phyloP scores from a whole-genome alignment of 1,284 basidiomycete species.

The Termitomyces sp. region DNA sequence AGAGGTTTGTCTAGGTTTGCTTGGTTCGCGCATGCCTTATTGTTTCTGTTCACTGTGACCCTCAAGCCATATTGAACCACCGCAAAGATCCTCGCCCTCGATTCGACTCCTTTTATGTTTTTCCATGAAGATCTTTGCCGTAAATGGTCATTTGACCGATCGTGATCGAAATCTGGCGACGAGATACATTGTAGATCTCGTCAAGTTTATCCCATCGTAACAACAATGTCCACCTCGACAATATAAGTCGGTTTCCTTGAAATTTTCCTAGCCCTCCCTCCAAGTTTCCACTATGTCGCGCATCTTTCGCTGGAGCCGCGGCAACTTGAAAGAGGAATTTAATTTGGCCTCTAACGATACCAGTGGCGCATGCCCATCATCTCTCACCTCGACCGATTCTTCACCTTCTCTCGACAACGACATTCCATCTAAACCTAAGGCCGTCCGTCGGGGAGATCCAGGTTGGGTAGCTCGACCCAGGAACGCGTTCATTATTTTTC shows the following conservation, averaged over 20 bases:
- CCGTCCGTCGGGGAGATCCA: conserved; percentile 35
- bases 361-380: conserved; percentile 2
- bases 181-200: conserved; percentile 23
- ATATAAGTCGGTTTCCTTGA: conserved; percentile 4
- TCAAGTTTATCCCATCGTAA: conserved; percentile 6
- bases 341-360: conserved; percentile 4
- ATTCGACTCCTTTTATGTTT: conserved; percentile 11
- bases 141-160: conserved; percentile 19
- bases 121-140: conserved; percentile 3
- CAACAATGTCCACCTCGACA: conserved; percentile 14
- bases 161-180: conserved; percentile 24
- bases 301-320: not conserved
- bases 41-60: not conserved
- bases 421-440: conserved; percentile 21
- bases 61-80: conserved; percentile 8
- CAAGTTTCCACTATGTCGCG: not conserved
- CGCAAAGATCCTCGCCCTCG: conserved; percentile 14
- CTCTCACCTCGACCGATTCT: conserved; percentile 8
- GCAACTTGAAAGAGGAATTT: conserved; percentile 8
- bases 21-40: not conserved
- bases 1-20: not conserved
- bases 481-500: conserved; percentile 88
- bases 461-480: conserved; percentile 77
- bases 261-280: not conserved
- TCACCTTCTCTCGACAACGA: conserved; percentile 13